A percentile compares a stretch with the other conserved stretches of the same genome.
Evolutionary conservation across 164 flowering plant genomes (phyloP).

Genomic region (Vitis rupestris): DNA sequence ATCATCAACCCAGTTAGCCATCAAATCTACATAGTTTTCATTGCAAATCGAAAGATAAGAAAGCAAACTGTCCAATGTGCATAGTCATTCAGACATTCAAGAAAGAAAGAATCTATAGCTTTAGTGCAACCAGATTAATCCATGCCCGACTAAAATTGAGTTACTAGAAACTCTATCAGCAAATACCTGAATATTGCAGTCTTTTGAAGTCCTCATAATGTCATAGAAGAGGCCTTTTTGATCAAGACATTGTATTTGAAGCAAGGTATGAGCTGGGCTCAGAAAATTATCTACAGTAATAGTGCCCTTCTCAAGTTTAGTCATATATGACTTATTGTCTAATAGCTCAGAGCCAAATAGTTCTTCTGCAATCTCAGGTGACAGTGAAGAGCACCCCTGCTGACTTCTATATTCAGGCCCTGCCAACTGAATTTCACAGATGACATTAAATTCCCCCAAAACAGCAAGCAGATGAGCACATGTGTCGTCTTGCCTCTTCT

Average conservation of each 20-base stretch:
- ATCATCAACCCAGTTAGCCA: too few species aligned
- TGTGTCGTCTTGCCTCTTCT: conserved; percentile 30
- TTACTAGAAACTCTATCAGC: not conserved
- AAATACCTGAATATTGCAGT: conserved; percentile 40
- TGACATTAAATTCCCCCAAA: conserved; percentile 26
- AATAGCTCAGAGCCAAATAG: conserved; percentile 23
- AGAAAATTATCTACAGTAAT: conserved; percentile 37
- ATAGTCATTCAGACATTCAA: too few species aligned
- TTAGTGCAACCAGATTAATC: too few species aligned
- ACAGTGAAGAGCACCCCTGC: conserved; percentile 31
- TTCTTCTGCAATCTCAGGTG: conserved; percentile 34
- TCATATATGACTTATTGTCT: conserved; percentile 14
- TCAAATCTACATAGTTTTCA: too few species aligned
- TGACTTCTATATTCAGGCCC: conserved; percentile 37
- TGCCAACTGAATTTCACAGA: conserved; percentile 39
- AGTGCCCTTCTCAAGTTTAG: conserved; percentile 21
- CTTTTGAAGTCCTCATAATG: conserved; percentile 42
- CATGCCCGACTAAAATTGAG: too few species aligned
- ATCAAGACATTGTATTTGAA: conserved; percentile 41
- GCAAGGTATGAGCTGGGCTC: conserved; percentile 49
- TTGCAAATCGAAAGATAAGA: too few species aligned
- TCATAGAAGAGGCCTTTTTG: conserved; percentile 52
- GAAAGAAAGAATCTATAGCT: too few species aligned
- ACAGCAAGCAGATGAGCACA: conserved; percentile 24
- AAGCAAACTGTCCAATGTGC: too few species aligned